Evolutionary conservation across 192 early-diverging fungal genomes (phyloP).

Genomic region (Powellomyces hirtus): DNA sequence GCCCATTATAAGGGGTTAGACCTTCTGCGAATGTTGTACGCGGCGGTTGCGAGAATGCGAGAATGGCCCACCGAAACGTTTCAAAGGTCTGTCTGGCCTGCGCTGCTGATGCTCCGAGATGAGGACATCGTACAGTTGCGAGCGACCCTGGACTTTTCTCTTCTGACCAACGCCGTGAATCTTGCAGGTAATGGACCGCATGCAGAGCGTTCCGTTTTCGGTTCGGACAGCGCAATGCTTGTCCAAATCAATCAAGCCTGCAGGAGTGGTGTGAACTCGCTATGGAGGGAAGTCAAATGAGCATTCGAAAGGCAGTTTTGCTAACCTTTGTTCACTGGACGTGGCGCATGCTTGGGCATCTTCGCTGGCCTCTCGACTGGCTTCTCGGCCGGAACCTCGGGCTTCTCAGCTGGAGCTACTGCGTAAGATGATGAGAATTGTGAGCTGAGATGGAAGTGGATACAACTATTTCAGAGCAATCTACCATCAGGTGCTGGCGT

Average conservation of each 20-base stretch:
- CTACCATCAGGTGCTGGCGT: not conserved
- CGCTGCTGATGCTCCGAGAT: constrained; percentile 77
- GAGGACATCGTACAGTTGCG: constrained; percentile 77
- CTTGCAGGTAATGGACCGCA: constrained; percentile 92
- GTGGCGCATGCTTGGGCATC: constrained; percentile 43
- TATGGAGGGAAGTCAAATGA: constrained; percentile 1
- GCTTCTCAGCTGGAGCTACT: constrained; percentile 9
- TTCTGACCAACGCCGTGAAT: constrained; percentile 89
- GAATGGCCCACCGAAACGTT: not conserved
- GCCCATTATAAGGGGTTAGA: too few species aligned
- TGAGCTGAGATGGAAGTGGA: not conserved
- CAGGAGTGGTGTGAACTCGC: too few species aligned
- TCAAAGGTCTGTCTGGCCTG: constrained; percentile 3
- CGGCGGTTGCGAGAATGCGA: too few species aligned
- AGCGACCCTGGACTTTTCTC: constrained; percentile 78
- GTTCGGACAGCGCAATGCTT: constrained; percentile 82
- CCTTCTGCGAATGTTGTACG: too few species aligned
- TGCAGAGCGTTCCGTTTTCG: constrained; percentile 64
- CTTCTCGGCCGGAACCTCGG: constrained; percentile 48
- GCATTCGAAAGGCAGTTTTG: not conserved
- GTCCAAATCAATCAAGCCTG: constrained; percentile 81
- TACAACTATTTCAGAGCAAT: not conserved
- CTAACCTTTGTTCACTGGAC: constrained; percentile 36
- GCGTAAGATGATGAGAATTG: not conserved
- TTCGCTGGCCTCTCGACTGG: constrained; percentile 46